Conservation (phyloP, 176 grass and related monocot genomes). For the Hordeum marinum region DNA sequence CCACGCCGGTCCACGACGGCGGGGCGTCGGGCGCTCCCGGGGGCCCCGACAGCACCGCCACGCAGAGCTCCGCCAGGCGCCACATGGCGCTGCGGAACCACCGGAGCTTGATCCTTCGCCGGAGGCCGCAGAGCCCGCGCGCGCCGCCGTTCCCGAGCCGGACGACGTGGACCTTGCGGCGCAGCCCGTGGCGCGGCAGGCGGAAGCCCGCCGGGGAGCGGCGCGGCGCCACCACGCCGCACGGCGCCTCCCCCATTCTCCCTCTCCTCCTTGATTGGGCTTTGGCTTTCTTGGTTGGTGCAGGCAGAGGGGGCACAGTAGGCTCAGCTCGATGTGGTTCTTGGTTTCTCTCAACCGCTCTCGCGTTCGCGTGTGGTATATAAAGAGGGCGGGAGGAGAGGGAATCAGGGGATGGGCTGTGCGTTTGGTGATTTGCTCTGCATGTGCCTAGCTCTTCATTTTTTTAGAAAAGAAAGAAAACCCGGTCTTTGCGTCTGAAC, state of each 20-base stretch:
- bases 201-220: constrained; percentile 12
- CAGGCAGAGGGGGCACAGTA: background rate
- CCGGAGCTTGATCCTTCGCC: background rate
- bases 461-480: too few species aligned
- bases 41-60: constrained; percentile 18
- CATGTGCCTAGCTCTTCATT: background rate
- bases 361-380: background rate
- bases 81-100: constrained; percentile 33
- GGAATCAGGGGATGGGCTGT: background rate
- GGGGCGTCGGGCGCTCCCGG: background rate
- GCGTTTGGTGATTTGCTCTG: background rate
- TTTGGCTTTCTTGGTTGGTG: background rate
- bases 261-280: background rate
- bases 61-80: constrained; percentile 34
- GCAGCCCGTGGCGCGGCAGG: constrained; percentile 18
- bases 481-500: too few species aligned
- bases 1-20: constrained; percentile 25
- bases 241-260: constrained; percentile 31
- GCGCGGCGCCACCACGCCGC: background rate
- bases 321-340: background rate
- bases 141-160: constrained; percentile 34
- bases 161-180: constrained; percentile 47
- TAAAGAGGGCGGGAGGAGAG: background rate
- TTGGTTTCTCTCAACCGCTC: background rate
- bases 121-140: background rate